Percentiles rank a stretch among this genome's conserved stretches.
Evolutionary conservation across 2,329 filamentous ascomycete genomes (phyloP).

Genomic region (Arthrobotrys conoides): DNA sequence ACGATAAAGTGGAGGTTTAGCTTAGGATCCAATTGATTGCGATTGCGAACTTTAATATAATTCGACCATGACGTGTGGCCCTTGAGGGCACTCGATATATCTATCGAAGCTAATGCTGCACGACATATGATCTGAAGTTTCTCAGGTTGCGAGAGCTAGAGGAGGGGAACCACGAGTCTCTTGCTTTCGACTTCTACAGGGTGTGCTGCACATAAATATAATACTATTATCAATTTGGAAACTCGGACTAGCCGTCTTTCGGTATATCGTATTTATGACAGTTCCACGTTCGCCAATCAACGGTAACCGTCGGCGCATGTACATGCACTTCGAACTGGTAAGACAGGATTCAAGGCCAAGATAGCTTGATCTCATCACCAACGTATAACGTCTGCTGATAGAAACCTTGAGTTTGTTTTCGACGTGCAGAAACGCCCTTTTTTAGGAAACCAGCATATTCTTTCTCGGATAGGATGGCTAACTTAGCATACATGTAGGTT

Average conservation of each 20-base stretch:
- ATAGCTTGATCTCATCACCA: slow-evolving; percentile 7
- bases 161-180: neutral
- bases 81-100: neutral
- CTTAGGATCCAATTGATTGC: neutral
- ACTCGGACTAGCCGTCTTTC: neutral
- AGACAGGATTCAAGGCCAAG: slow-evolving; percentile 7
- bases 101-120: slow-evolving; percentile 1
- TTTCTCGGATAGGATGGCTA: neutral
- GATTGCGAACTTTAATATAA: slow-evolving; percentile 13
- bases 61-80: neutral
- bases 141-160: slow-evolving; percentile 19
- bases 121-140: slow-evolving; percentile 14
- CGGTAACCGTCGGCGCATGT: slow-evolving; percentile 1
- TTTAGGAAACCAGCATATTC: neutral
- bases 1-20: neutral
- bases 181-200: neutral
- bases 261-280: slow-evolving; percentile 3
- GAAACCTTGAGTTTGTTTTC: neutral
- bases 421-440: neutral
- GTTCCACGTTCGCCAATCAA: neutral
- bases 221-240: slow-evolving; percentile 10
- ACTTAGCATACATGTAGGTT: neutral
- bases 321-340: neutral
- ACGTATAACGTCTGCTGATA: neutral
- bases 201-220: slow-evolving; percentile 3